Evolutionary conservation across 2,329 filamentous ascomycete species (phyloP).

Genomic region (Sporothrix sp.): DNA sequence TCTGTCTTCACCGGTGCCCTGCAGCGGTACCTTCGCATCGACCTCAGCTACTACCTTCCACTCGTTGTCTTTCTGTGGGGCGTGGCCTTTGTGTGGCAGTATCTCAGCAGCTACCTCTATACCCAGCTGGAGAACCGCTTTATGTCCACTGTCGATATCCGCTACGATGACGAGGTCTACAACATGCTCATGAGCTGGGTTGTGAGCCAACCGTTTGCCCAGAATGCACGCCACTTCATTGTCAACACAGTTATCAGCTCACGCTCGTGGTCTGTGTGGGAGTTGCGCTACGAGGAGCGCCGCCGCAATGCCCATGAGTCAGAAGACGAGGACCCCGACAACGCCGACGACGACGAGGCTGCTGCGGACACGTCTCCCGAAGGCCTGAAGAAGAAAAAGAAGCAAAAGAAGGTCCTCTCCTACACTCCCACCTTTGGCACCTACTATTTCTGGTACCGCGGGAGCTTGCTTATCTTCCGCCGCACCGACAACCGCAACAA

Average conservation of each 20-base stretch:
- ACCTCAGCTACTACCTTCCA: constrained; percentile 54
- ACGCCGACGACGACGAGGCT: constrained; percentile 23
- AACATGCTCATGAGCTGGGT: constrained; percentile 65
- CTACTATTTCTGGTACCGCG: constrained; percentile 60
- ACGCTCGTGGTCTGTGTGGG: constrained; percentile 39
- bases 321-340: constrained; percentile 25
- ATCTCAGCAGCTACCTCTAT: constrained; percentile 40
- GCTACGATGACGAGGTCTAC: constrained; percentile 62
- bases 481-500: constrained; percentile 40
- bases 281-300: constrained; percentile 32
- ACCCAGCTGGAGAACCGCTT: constrained; percentile 42
- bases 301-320: constrained; percentile 31
- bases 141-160: constrained; percentile 57
- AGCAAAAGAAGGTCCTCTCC: constrained; percentile 40
- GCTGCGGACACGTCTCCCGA: not conserved
- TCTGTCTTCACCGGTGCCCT: constrained; percentile 45
- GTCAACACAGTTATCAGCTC: constrained; percentile 53
- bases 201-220: constrained; percentile 50
- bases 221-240: constrained; percentile 50
- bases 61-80: constrained; percentile 41
- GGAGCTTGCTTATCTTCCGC: constrained; percentile 47
- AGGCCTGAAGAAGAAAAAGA: constrained; percentile 13
- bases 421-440: constrained; percentile 60
- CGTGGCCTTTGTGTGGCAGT: constrained; percentile 42
- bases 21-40: constrained; percentile 48